Evolutionary conservation across 495 filamentous ascomycete species (phyloP).

Genomic region (Clohesyomyces aquaticus): DNA sequence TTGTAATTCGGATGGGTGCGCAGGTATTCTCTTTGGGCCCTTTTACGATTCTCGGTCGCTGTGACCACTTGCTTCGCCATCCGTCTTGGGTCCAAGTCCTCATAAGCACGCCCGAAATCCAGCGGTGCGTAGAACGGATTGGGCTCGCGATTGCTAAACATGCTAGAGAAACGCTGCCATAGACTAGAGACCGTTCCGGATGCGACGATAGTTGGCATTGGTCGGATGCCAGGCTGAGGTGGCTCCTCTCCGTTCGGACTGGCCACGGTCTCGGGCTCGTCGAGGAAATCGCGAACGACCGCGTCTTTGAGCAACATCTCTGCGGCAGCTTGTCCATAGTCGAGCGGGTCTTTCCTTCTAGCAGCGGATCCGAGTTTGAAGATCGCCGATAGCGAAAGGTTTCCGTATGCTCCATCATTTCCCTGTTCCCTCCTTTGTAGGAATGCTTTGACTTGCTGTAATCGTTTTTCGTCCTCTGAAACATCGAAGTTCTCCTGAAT

Average conservation of each 20-base stretch:
- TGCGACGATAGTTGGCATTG: conserved; percentile 44
- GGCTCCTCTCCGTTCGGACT: conserved; percentile 27
- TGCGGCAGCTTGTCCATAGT: conserved; percentile 83
- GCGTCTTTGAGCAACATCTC: conserved; percentile 97
- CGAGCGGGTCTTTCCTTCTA: conserved; percentile 76
- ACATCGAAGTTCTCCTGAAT: conserved; percentile 99
- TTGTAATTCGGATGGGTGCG: conserved; percentile 89
- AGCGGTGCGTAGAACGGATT: conserved; percentile 94
- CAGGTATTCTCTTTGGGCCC: conserved; percentile 87
- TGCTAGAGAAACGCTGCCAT: conserved; percentile 58
- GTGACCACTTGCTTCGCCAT: conserved; percentile 90
- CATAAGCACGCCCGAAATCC: conserved; percentile 70
- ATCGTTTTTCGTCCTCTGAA: conserved; percentile 96
- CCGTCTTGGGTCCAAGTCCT: conserved; percentile 77
- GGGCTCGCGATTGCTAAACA: conserved; percentile 68
- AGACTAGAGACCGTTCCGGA: conserved; percentile 54
- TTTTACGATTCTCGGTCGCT: conserved; percentile 77
- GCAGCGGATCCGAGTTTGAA: conserved; percentile 68
- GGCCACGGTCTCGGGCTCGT: conserved; percentile 59
- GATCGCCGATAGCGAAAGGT: conserved; percentile 84
- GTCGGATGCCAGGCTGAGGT: conserved; percentile 30
- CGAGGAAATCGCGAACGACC: conserved; percentile 90
- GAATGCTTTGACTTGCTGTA: conserved; percentile 94
- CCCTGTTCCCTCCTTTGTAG: conserved; percentile 88
- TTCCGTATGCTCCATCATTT: conserved; percentile 54